These are phyloP conservation scores for Thalia dealbata DNA, from an alignment of 176 grass and related monocot species.

Conservation along the genomic window DNA sequence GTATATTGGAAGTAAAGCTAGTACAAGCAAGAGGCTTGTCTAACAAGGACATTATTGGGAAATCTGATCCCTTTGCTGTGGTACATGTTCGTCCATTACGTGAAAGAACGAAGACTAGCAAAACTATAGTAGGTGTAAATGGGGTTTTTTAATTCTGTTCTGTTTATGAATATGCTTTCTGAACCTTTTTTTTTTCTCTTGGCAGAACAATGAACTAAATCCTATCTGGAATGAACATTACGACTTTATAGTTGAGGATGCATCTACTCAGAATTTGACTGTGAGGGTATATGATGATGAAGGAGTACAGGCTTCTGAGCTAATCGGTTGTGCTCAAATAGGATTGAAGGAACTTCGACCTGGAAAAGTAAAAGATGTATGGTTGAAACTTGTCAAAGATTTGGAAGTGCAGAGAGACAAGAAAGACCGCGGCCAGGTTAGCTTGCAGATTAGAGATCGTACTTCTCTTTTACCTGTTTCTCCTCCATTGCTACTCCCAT, in stretches of 20 bases:
- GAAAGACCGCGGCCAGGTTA: slow-evolving; percentile 81
- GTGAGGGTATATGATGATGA: slow-evolving; percentile 89
- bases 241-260: slow-evolving; percentile 86
- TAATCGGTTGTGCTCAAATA: slow-evolving; percentile 77
- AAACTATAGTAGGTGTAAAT: slow-evolving; percentile 74
- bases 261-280: slow-evolving; percentile 72
- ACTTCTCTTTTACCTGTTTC: background rate
- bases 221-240: slow-evolving; percentile 97
- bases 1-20: slow-evolving; percentile 90
- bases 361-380: slow-evolving; percentile 89
- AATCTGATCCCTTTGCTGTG: slow-evolving; percentile 85
- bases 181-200: slow-evolving; percentile 25
- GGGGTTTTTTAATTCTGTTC: slow-evolving; percentile 18
- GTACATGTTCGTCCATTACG: slow-evolving; percentile 71
- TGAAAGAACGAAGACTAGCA: slow-evolving; percentile 84
- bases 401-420: slow-evolving; percentile 69
- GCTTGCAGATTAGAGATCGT: slow-evolving; percentile 8
- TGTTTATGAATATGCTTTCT: slow-evolving; percentile 1
- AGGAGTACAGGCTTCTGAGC: slow-evolving; percentile 66
- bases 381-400: slow-evolving; percentile 93
- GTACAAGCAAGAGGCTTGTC: slow-evolving; percentile 82
- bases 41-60: slow-evolving; percentile 92
- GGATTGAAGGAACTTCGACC: slow-evolving; percentile 51
- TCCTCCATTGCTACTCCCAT: background rate
- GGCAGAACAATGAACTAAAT: slow-evolving; percentile 93